Evolutionary conservation across 371 early-diverging fungal genomes (phyloP), one percentile per base, ranked within the genome.

Genomic region (Mucor lusitanicus): DNA sequence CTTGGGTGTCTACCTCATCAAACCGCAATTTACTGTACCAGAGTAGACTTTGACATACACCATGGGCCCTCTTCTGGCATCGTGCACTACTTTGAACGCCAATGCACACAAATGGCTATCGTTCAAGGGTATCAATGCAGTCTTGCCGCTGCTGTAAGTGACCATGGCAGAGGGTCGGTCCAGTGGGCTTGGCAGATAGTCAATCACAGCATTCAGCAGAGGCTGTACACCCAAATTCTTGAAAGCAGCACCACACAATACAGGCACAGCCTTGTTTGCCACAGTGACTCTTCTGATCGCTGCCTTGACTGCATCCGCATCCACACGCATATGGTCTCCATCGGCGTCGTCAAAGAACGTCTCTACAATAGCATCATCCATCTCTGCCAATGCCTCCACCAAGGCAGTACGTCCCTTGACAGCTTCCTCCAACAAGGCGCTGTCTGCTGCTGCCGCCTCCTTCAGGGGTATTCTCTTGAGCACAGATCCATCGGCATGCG

Each of bases 21-120:
- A 19, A 7, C 19, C n/a, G 6, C 4, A 6, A 17, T n/a, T 42
- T 17, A 44, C 35, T 27, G 64, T 82, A 68, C 95, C 98, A 0
- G 95, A 88, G 72, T 98, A 98, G 1, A 97, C 94, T 9, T 97
- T 86, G n/a, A 98, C 92, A 79, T 92, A 98, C 1, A 95, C 95
- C 82, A 98, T 77, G 5, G 94, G 88, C 2, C 98, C 98, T 19
- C 95, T 87, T 60, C 88, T 85, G 6, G 85, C 70, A 72, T 98
- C 96, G 57, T 93, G 90, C 0, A 92, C 82, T 0, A 98, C 96
- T 65, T 98, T 98, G 81, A 97, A 97, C 0, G 97, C 99, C 68
- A 98, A 79, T 0, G 97, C 98, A 64, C 89, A 92, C 12, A 95
- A 74, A 9, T 85, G 75, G 1, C 75, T 85, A 25, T 87, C 85